Conservation (phyloP, 805 yeast species). For the Wickerhamiella lipophila region DNA sequence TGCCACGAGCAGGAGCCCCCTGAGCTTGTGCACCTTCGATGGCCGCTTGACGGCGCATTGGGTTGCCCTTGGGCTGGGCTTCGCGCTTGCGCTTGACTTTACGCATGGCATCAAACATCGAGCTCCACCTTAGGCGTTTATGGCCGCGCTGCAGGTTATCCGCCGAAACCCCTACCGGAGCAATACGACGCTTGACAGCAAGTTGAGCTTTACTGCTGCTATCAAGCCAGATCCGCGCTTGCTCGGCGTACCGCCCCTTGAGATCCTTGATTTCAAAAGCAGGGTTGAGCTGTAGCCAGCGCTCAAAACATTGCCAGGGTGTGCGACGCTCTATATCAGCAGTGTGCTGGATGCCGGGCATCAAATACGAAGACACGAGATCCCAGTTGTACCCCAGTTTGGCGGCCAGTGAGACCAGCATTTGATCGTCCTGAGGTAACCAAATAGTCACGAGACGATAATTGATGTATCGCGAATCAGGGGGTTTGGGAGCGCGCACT, state of each 20-base stretch:
- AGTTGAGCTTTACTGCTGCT: slow-evolving; percentile 82
- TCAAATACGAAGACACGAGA: slow-evolving; percentile 67
- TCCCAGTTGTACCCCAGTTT: slow-evolving; percentile 91
- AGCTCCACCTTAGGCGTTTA: slow-evolving; percentile 82
- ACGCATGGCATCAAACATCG: slow-evolving; percentile 91
- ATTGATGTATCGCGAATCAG: slow-evolving; percentile 66
- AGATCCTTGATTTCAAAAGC: slow-evolving; percentile 75
- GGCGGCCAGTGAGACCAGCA: slow-evolving; percentile 65
- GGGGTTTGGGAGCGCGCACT: slow-evolving; percentile 84
- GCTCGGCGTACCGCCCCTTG: slow-evolving; percentile 72
- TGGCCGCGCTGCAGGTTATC: slow-evolving; percentile 93
- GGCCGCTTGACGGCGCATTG: slow-evolving; percentile 30
- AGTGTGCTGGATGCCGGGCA: slow-evolving; percentile 54
- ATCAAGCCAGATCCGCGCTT: slow-evolving; percentile 84
- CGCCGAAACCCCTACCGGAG: slow-evolving; percentile 85
- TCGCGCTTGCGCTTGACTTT: slow-evolving; percentile 85
- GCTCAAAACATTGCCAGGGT: slow-evolving; percentile 97
- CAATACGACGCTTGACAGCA: slow-evolving; percentile 73
- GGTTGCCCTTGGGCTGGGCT: slow-evolving; percentile 46
- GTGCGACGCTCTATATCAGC: slow-evolving; percentile 91
- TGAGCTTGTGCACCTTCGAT: slow-evolving; percentile 22
- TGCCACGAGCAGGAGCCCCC: slow-evolving; percentile 25
- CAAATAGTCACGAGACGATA: slow-evolving; percentile 86
- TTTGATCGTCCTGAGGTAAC: slow-evolving; percentile 87
- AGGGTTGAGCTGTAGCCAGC: slow-evolving; percentile 86